Evolutionary conservation across 768 basidiomycete species (phyloP).

Genomic region (Candolleomyces aberdarensis): DNA sequence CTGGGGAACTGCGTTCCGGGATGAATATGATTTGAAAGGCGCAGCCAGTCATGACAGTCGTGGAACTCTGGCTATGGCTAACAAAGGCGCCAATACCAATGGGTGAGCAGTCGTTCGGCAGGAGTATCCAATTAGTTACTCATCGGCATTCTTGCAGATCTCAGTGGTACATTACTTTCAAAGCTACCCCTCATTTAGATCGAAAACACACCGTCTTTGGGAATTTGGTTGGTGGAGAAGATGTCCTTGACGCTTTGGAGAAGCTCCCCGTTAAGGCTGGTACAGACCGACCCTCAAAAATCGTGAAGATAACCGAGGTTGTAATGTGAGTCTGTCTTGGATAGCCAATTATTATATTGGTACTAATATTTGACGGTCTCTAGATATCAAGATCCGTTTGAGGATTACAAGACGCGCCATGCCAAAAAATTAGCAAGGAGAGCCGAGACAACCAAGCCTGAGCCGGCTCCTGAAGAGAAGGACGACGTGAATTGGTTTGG

Average conservation of each 20-base stretch:
- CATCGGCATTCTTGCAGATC: constrained; percentile 46
- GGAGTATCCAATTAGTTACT: not conserved
- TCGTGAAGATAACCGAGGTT: constrained; percentile 81
- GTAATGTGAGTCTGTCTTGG: constrained; percentile 60
- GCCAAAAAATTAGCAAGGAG: constrained; percentile 71
- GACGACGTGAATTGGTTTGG: constrained; percentile 90
- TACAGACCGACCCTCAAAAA: constrained; percentile 83
- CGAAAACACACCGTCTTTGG: constrained; percentile 97
- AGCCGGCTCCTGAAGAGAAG: constrained; percentile 43
- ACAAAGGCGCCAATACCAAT: constrained; percentile 89
- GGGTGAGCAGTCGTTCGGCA: constrained; percentile 40
- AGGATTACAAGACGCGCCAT: constrained; percentile 83
- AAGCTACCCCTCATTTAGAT: constrained; percentile 78
- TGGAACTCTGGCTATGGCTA: constrained; percentile 92
- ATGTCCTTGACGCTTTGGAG: constrained; percentile 83
- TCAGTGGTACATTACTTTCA: constrained; percentile 94
- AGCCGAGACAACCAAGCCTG: constrained; percentile 26
- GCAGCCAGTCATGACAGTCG: constrained; percentile 86
- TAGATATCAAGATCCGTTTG: constrained; percentile 90
- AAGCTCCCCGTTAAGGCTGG: constrained; percentile 76
- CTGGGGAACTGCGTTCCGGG: constrained; percentile 96
- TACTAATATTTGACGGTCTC: not conserved
- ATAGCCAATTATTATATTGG: not conserved
- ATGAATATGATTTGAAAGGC: constrained; percentile 86
- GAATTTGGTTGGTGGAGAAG: constrained; percentile 93